Evolutionary conservation across 306 rosid species (phyloP).

Genomic region (Canavalia gladiata): DNA sequence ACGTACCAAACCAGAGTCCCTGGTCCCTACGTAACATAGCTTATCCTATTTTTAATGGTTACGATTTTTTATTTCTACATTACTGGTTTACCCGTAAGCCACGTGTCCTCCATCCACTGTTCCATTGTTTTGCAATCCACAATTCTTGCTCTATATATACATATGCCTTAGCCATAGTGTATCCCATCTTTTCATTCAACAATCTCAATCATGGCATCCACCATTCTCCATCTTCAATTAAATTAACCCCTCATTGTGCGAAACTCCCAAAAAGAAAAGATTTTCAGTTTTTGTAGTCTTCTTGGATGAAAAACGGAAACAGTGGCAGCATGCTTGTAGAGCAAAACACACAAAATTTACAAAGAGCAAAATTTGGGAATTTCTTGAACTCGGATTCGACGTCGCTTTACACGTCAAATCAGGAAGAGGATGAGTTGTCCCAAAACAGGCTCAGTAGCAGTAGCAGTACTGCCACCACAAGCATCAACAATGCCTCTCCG

Average conservation of each 20-base stretch:
- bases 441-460: conserved; percentile 39
- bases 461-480: conserved; percentile 37
- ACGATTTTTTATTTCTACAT: conserved; percentile 25
- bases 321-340: conserved; percentile 59
- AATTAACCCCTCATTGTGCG: too few relatives aligned
- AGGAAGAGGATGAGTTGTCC: neutral
- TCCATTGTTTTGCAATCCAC: neutral
- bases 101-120: conserved; percentile 58
- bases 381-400: conserved; percentile 64
- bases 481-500: conserved; percentile 63
- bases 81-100: conserved; percentile 53
- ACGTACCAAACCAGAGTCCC: neutral
- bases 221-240: neutral
- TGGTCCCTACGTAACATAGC: neutral
- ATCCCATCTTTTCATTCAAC: conserved; percentile 23
- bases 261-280: neutral
- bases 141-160: conserved; percentile 44
- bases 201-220: neutral
- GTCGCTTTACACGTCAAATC: neutral
- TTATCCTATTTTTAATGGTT: neutral
- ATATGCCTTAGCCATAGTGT: neutral
- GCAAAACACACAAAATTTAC: neutral
- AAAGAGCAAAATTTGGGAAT: conserved; percentile 62
- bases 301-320: conserved; percentile 62
- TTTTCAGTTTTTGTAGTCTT: neutral